Evolutionary conservation across 768 basidiomycete genomes (phyloP).

Genomic region (Russula brevipes): DNA sequence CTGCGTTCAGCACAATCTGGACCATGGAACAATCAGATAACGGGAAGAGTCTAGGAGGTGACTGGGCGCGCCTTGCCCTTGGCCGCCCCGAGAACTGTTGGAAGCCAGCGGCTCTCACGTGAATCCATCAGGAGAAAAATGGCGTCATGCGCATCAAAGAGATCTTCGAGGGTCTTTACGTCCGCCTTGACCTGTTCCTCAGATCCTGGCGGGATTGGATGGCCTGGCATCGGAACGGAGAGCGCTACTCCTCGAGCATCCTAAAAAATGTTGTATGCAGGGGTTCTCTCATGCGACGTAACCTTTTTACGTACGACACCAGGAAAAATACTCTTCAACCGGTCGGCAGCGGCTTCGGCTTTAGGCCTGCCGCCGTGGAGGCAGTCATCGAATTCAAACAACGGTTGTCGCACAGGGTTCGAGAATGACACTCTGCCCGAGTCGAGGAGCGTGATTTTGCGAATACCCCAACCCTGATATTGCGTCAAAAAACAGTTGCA

Average conservation of each 20-base stretch:
- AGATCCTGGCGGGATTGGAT: constrained; percentile 67
- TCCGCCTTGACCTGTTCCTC: constrained; percentile 59
- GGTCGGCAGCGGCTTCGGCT: constrained; percentile 82
- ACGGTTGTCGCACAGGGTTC: constrained; percentile 94
- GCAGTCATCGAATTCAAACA: constrained; percentile 95
- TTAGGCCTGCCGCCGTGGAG: constrained; percentile 90
- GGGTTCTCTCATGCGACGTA: not conserved
- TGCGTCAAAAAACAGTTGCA: not conserved
- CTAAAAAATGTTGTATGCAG: constrained; percentile 36
- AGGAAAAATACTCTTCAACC: constrained; percentile 85
- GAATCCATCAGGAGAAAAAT: constrained; percentile 97
- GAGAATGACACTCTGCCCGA: constrained; percentile 91
- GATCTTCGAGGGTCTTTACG: constrained; percentile 63
- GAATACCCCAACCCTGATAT: constrained; percentile 87
- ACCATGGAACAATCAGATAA: not conserved
- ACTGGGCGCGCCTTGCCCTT: constrained; percentile 65
- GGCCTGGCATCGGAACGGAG: constrained; percentile 95
- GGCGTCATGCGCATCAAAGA: constrained; percentile 83
- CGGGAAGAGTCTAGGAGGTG: not conserved
- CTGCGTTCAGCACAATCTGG: constrained; percentile 89
- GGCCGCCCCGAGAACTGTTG: constrained; percentile 78
- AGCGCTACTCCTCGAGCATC: constrained; percentile 75
- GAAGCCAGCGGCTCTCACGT: constrained; percentile 95
- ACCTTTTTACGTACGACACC: constrained; percentile 62
- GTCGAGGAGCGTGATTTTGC: constrained; percentile 90